Evolutionary conservation across 768 basidiomycete genomes (phyloP), one percentile per base, ranked within the genome.

Genomic region (Boletus rufocinnamomeus): DNA sequence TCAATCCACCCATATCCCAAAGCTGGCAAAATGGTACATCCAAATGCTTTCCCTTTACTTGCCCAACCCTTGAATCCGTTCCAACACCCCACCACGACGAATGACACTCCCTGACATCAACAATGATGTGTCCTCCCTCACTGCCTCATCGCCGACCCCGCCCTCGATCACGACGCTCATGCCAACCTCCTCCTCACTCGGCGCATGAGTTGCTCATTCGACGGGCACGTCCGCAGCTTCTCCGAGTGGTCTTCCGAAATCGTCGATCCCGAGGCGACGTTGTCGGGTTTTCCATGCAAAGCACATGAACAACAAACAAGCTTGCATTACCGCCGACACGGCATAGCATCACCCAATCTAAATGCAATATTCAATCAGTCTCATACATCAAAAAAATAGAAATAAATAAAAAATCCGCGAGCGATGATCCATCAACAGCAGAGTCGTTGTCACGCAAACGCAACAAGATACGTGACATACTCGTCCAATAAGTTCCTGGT

Each of bases 401-500:
- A 44, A 25, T 4, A 1, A 28, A 28, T n/a, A n/a, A n/a, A n/a
- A n/a, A n/a, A 7, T 7, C 30, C n/a, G 13, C 48, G 21, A 21
- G 23, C 16, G 14, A 21, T 10, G 13, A 28, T 25, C n/a, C 49
- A 6, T 32, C 47, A 32, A 30, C 11, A n/a, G 38, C 10, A 13
- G 19, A 4, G 25, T 14, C 9, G 44, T 27, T 16, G 6, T 27
- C 16, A 14, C 25, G 14, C 23, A 30, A n/a, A n/a, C 5, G 7
- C 34, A 16, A 34, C 28, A 28, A 17, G 40, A 27, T 52, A 56
- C 4, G 14, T 25, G 40, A 67, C 83, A 50, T 64, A 91, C 89
- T 91, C 5, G 90, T 92, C 90, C 90, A 93, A 67, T 93, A 86
- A 0, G 90, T 92, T 0, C 88, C 88, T 2, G 89, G 88, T 56